Evolutionary conservation across 2,329 filamentous ascomycete species (phyloP).

Genomic region (Fusarium globosum): DNA sequence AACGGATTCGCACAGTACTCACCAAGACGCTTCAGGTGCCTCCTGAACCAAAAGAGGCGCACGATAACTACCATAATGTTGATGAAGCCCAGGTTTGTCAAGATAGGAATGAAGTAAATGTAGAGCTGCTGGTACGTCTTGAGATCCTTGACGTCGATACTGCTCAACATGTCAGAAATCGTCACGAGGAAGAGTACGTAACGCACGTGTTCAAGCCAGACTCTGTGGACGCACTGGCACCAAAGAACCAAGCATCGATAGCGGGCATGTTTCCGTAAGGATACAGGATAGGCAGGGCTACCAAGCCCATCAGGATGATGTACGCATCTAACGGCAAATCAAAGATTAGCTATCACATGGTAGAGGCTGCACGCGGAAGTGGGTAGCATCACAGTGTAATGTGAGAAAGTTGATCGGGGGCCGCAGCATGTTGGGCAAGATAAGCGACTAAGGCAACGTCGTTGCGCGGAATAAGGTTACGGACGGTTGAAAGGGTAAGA

Average conservation of each 20-base stretch:
- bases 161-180: conserved; percentile 34
- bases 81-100: conserved; percentile 61
- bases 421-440: neutral
- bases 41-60: conserved; percentile 58
- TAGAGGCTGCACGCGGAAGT: neutral
- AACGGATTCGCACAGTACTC: accelerated
- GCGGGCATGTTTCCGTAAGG: neutral
- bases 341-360: neutral
- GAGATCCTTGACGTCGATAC: conserved; percentile 61
- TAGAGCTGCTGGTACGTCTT: conserved; percentile 63
- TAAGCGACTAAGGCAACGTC: neutral
- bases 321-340: neutral
- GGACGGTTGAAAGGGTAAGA: neutral
- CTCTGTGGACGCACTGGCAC: neutral
- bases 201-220: conserved; percentile 4
- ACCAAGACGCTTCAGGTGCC: neutral
- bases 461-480: neutral
- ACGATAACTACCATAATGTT: conserved; percentile 61
- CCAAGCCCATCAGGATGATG: neutral
- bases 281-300: neutral
- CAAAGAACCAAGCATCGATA: conserved; percentile 7
- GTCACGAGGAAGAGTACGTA: neutral
- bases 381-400: neutral
- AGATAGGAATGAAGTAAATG: conserved; percentile 60
- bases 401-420: neutral